These are phyloP conservation scores for Crassisporium funariophilum DNA, from an alignment of 768 basidiomycete species.

Conservation along the genomic window DNA sequence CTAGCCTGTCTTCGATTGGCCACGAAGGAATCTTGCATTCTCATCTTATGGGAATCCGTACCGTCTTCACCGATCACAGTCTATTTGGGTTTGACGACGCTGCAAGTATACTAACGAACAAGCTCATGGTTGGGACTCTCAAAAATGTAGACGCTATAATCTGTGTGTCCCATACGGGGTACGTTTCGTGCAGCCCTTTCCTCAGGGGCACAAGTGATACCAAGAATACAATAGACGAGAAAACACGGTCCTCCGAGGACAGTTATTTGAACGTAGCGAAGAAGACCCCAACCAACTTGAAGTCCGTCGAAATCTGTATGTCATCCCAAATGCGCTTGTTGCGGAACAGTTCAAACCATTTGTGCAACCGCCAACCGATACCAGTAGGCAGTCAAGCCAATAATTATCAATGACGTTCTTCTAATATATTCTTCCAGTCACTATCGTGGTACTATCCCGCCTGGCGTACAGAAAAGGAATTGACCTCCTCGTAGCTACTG, in stretches of 20 bases:
- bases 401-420: neutral
- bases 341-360: slow-evolving; percentile 83
- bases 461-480: slow-evolving; percentile 96
- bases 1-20: slow-evolving; percentile 84
- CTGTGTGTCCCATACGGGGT: slow-evolving; percentile 98
- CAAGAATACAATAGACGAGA: slow-evolving; percentile 69
- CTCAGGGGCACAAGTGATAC: neutral
- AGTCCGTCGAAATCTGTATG: slow-evolving; percentile 70
- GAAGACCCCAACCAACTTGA: slow-evolving; percentile 44
- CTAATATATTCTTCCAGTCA: slow-evolving; percentile 64
- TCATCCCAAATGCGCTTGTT: slow-evolving; percentile 92
- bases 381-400: slow-evolving; percentile 45
- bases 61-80: slow-evolving; percentile 96
- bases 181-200: slow-evolving; percentile 20
- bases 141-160: slow-evolving; percentile 93
- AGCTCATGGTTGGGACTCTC: slow-evolving; percentile 83
- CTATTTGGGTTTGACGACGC: slow-evolving; percentile 97
- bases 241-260: slow-evolving; percentile 89
- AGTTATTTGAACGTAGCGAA: slow-evolving; percentile 61
- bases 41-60: slow-evolving; percentile 82
- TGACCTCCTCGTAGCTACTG: slow-evolving; percentile 90
- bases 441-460: slow-evolving; percentile 87
- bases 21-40: slow-evolving; percentile 93
- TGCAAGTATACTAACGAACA: slow-evolving; percentile 96
- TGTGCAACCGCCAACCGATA: slow-evolving; percentile 48